Evolutionary conservation across 768 basidiomycete genomes (phyloP).

Genomic region (Holtermannia corniformis): DNA sequence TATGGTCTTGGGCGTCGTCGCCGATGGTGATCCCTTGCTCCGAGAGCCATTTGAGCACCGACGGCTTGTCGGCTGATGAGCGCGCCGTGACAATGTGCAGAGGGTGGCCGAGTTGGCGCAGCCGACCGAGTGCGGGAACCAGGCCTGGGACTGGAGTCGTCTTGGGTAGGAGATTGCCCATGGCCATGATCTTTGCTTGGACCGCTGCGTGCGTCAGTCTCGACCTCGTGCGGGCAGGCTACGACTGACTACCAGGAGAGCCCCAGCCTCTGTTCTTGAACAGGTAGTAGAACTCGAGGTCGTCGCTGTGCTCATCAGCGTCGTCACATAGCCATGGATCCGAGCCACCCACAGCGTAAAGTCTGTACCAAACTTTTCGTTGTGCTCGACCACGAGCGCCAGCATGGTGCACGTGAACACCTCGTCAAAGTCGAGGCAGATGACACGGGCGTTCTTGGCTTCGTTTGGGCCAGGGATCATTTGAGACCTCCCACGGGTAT

Average conservation of each 20-base stretch:
- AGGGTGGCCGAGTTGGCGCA: constrained; percentile 25
- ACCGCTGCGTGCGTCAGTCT: constrained; percentile 8
- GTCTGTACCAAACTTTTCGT: constrained; percentile 12
- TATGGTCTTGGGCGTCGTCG: constrained; percentile 8
- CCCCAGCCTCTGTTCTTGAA: constrained; percentile 28
- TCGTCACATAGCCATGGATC: not conserved
- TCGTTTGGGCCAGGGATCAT: not conserved
- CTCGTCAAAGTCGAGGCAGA: constrained; percentile 31
- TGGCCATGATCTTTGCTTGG: constrained; percentile 9
- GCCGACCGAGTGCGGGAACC: constrained; percentile 8
- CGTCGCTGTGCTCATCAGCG: constrained; percentile 7
- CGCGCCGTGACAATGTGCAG: constrained; percentile 34
- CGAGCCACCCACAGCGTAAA: constrained; percentile 15
- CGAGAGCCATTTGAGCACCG: constrained; percentile 21
- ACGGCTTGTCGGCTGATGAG: constrained; percentile 3
- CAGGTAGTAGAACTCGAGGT: constrained; percentile 17
- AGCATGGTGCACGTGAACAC: constrained; percentile 18
- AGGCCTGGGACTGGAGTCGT: constrained; percentile 17
- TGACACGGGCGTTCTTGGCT: constrained; percentile 13
- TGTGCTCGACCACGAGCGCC: constrained; percentile 11
- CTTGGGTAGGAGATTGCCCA: constrained; percentile 13
- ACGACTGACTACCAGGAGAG: constrained; percentile 19
- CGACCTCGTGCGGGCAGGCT: no score
- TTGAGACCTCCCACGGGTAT: not conserved
- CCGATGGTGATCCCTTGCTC: constrained; percentile 23